Evolutionary conservation across 257 asterid species (phyloP).

Genomic region (Mentha longifolia): DNA sequence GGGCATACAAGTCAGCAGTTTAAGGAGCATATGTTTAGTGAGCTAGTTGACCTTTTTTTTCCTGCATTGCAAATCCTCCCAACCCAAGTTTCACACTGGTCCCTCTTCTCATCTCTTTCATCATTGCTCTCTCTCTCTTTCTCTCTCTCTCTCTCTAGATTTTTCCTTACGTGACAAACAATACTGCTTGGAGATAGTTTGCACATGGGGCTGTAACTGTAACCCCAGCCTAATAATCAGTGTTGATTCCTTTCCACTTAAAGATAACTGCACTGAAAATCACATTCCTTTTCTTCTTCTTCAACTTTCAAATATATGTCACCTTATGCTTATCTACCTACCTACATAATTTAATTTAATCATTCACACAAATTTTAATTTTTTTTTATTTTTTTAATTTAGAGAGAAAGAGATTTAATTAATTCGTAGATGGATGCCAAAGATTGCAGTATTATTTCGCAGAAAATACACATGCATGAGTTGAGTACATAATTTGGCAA

Average conservation of each 20-base stretch:
- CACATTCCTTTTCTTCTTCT: not conserved
- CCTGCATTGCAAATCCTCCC: constrained; percentile 37
- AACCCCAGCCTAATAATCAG: constrained; percentile 39
- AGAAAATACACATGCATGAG: constrained; percentile 63
- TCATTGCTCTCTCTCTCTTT: not conserved
- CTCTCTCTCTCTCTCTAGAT: constrained; percentile 26
- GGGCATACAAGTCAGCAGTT: constrained; percentile 40
- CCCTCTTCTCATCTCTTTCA: constrained; percentile 59
- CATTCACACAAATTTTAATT: too few species aligned
- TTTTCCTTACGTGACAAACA: constrained; percentile 40
- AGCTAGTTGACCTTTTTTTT: constrained; percentile 51
- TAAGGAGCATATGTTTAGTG: constrained; percentile 49
- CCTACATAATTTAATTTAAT: not conserved
- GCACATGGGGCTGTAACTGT: constrained; percentile 44
- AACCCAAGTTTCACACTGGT: constrained; percentile 46
- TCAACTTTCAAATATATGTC: not conserved
- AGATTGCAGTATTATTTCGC: constrained; percentile 39
- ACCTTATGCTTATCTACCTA: not conserved
- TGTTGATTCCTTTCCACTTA: constrained; percentile 50
- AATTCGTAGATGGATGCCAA: constrained; percentile 21
- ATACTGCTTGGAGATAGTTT: constrained; percentile 42
- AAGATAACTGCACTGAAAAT: constrained; percentile 41
- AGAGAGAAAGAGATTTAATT: not conserved
- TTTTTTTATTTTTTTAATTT: too few species aligned
- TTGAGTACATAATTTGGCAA: constrained; percentile 52